phyloP scores from a whole-genome alignment of 495 filamentous ascomycete species.

The Oidiodendron maius region DNA sequence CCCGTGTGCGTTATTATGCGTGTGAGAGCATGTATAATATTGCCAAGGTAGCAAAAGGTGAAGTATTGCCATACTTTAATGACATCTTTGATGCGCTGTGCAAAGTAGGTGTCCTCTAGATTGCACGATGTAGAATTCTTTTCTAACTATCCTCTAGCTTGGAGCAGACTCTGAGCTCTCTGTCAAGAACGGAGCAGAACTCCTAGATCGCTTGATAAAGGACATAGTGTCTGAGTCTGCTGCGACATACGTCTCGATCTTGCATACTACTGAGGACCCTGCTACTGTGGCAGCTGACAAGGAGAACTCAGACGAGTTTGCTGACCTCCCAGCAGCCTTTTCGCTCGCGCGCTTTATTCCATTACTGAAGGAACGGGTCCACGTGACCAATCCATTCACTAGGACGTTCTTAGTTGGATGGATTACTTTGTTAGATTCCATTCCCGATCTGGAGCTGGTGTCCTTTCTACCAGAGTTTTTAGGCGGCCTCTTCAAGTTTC shows the following conservation, averaged over 20 bases:
- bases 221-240: slow-evolving; percentile 98
- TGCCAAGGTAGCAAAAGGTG: slow-evolving; percentile 97
- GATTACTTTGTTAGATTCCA: slow-evolving; percentile 92
- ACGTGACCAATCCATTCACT: slow-evolving; percentile 90
- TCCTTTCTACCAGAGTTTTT: slow-evolving; percentile 89
- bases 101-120: slow-evolving; percentile 56
- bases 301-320: slow-evolving; percentile 39
- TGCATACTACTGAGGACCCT: slow-evolving; percentile 56
- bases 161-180: slow-evolving; percentile 94
- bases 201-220: slow-evolving; percentile 93
- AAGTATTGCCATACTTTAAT: slow-evolving; percentile 94
- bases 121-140: not conserved
- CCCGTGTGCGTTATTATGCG: slow-evolving; percentile 94
- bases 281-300: slow-evolving; percentile 41
- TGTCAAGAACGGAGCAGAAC: slow-evolving; percentile 96
- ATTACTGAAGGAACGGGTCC: slow-evolving; percentile 84
- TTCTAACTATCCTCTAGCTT: slow-evolving; percentile 47
- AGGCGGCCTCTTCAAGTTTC: slow-evolving; percentile 82
- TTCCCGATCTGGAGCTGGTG: slow-evolving; percentile 94
- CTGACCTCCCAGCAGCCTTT: slow-evolving; percentile 76
- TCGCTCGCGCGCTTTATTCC: slow-evolving; percentile 90
- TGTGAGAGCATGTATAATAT: slow-evolving; percentile 99
- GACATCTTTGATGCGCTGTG: slow-evolving; percentile 95
- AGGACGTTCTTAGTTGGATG: slow-evolving; percentile 92
- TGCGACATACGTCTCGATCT: slow-evolving; percentile 85